Evolutionary conservation across 805 yeast species (phyloP), one percentile per base, ranked within the genome.

Genomic region (Saccharomycopsis javanensis): DNA sequence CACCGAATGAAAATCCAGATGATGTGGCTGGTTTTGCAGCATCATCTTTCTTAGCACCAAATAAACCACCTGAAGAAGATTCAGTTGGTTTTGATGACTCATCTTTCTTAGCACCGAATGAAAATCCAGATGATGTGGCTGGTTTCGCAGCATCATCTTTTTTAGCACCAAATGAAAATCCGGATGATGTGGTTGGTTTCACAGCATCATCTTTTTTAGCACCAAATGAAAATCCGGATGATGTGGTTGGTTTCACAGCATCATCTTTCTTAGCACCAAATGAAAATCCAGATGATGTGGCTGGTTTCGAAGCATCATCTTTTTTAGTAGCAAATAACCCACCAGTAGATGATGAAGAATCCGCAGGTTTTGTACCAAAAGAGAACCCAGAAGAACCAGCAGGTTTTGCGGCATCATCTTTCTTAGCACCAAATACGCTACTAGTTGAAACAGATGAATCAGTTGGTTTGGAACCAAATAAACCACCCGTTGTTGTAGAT

Each of bases 291-390:
- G 58, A 11, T 13, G 65, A 30, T 5, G 63, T 50, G 8, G 54
- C 50, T 48, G 53, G 50, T 23, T 38, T 51, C 10, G 51, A 15
- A 25, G 38, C 53, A 31, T 59, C 45, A 42, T 57, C 56, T 23
- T 46, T 61, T 42, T 63, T 51, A 10, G 58, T 59, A 13, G 65
- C 69, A 42, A 71, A 67, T 20, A 72, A 66, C 46, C 67, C 63
- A 28, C 68, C 62, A 15, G 63, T 60, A 13, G 64, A 54, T 30
- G 56, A 42, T 1, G 51, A 50, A 20, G 57, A 35, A 16, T 61
- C 60, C 3, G 18, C 48, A 5, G 79, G 77, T 30, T 69, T 74
- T 11, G 58, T 53, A n/a, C 66, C 67, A 51, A 64, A 63, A 2
- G 62, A 55, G 31, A 55, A 57, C 4, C 56, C 61, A 1, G 59